Evolutionary conservation across 106 monocot genomes (phyloP).

Genomic region (Dendrobium catenatum): DNA sequence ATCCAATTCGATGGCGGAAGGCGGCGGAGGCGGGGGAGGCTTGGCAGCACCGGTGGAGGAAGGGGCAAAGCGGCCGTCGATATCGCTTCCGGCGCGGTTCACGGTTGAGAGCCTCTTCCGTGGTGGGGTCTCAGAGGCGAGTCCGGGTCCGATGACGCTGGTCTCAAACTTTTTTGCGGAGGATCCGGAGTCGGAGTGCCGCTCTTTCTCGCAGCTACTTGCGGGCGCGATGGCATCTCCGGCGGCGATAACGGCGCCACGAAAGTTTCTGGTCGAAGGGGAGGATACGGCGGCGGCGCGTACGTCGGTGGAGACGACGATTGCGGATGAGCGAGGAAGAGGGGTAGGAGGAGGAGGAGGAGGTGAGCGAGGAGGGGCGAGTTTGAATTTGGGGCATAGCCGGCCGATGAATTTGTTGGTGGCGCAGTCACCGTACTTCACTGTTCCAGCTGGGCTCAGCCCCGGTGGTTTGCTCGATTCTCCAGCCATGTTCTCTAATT

Average conservation of each 20-base stretch:
- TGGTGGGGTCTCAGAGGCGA: slow-evolving; percentile 18
- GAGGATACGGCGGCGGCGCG: slow-evolving; percentile 3
- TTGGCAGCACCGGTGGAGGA: background rate
- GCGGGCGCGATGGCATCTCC: slow-evolving; percentile 45
- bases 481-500: slow-evolving; percentile 26
- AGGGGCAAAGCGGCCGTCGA: slow-evolving; percentile 13
- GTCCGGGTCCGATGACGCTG: slow-evolving; percentile 46
- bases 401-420: slow-evolving; percentile 12
- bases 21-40: slow-evolving; percentile 8
- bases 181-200: slow-evolving; percentile 28
- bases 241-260: slow-evolving; percentile 7
- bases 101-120: slow-evolving; percentile 28
- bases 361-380: slow-evolving; percentile 1
- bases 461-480: slow-evolving; percentile 36
- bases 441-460: slow-evolving; percentile 36
- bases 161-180: slow-evolving; percentile 40
- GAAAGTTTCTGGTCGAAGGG: background rate
- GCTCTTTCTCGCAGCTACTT: slow-evolving; percentile 50
- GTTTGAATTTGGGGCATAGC: slow-evolving; percentile 9
- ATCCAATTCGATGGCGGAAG: slow-evolving; percentile 13
- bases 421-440: slow-evolving; percentile 22
- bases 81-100: slow-evolving; percentile 26
- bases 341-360: background rate
- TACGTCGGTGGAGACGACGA: background rate
- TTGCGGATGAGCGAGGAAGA: slow-evolving; percentile 2